These are phyloP conservation scores for Neurospora intermedia DNA, from an alignment of 495 filamentous ascomycete genomes.

Conservation along the genomic window DNA sequence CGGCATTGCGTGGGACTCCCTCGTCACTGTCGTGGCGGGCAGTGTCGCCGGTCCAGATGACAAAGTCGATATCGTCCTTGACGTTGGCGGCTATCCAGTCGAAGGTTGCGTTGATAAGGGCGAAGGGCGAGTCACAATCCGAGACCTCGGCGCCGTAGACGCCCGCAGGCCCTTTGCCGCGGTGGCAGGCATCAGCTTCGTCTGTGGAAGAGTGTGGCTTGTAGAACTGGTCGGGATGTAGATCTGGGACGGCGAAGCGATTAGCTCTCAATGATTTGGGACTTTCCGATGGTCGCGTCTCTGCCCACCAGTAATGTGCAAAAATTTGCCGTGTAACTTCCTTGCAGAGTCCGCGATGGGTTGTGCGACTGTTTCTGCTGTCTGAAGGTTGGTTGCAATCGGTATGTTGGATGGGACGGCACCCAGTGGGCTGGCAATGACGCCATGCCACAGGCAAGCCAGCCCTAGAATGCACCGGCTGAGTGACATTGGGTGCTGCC, in stretches of 20 bases:
- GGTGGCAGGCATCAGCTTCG: slow-evolving; percentile 64
- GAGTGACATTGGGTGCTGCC: slow-evolving; percentile 8
- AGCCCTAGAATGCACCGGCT: slow-evolving; percentile 12
- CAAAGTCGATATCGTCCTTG: slow-evolving; percentile 79
- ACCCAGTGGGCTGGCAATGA: slow-evolving; percentile 19
- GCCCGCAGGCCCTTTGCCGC: slow-evolving; percentile 65
- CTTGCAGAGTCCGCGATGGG: slow-evolving; percentile 12
- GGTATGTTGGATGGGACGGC: neutral
- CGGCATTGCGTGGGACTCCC: slow-evolving; percentile 57
- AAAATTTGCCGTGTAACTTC: slow-evolving; percentile 67
- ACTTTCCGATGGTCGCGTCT: neutral
- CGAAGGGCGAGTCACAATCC: slow-evolving; percentile 75
- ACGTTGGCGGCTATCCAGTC: slow-evolving; percentile 82
- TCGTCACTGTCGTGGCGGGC: slow-evolving; percentile 93
- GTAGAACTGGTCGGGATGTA: slow-evolving; percentile 86
- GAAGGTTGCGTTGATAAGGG: slow-evolving; percentile 82
- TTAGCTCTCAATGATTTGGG: slow-evolving; percentile 1
- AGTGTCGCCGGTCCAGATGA: slow-evolving; percentile 96
- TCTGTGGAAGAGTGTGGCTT: slow-evolving; percentile 60
- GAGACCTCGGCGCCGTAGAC: slow-evolving; percentile 72
- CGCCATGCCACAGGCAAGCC: slow-evolving; percentile 26
- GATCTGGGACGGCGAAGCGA: slow-evolving; percentile 43
- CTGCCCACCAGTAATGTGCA: slow-evolving; percentile 82
- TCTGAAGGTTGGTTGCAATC: neutral
- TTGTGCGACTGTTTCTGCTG: neutral